phyloP scores from a whole-genome alignment of 176 grass and related monocot species.

The Poa pratensis region DNA sequence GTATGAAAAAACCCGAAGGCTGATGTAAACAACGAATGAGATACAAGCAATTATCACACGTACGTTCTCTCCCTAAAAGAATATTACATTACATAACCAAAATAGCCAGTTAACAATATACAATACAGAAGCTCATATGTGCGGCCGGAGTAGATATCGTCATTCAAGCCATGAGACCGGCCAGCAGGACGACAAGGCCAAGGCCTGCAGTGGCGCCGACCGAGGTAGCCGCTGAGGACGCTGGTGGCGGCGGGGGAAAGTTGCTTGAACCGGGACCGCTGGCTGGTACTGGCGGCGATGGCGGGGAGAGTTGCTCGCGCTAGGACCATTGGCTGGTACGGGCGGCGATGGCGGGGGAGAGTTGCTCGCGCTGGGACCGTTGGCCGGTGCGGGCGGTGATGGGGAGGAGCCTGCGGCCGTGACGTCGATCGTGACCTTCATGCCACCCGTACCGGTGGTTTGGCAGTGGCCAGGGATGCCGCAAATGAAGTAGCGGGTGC shows the following conservation, averaged over 20 bases:
- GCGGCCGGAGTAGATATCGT: background rate
- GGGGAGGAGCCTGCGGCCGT: background rate
- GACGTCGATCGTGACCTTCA: constrained; percentile 64
- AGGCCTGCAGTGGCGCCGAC: background rate
- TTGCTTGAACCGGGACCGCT: background rate
- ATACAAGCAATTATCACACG: too few relatives aligned
- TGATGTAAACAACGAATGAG: too few relatives aligned
- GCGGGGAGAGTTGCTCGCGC: background rate
- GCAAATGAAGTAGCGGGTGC: constrained; percentile 72
- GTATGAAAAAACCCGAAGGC: too few relatives aligned
- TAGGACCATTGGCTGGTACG: constrained; percentile 3
- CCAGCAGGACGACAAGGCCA: background rate
- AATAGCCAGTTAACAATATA: too few relatives aligned
- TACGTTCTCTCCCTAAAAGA: background rate
- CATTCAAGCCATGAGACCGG: background rate
- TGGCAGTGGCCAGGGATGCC: constrained; percentile 50
- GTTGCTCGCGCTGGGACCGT: background rate
- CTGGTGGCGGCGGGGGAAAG: background rate
- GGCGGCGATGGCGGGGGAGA: background rate
- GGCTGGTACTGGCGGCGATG: constrained; percentile 1
- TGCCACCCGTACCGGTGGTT: background rate
- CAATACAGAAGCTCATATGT: background rate
- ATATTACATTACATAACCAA: background rate
- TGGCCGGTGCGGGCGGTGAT: constrained; percentile 2
- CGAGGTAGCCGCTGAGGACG: background rate